Conservation (phyloP, 805 yeast species). For the Hermanozyma aechmeae region DNA sequence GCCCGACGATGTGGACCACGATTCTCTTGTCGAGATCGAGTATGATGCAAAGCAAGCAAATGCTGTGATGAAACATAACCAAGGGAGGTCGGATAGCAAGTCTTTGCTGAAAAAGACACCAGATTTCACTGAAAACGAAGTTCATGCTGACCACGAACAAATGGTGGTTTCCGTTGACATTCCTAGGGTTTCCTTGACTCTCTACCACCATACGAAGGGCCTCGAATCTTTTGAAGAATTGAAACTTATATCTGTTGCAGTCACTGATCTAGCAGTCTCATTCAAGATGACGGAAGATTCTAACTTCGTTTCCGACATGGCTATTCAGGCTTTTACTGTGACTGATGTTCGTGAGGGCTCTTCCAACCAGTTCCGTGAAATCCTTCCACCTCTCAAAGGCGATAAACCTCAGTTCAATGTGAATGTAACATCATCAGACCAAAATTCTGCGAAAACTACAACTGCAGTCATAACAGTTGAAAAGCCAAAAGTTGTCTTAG, state of each 20-base stretch:
- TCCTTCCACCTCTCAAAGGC: slow-evolving; percentile 62
- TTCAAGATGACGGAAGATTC: slow-evolving; percentile 46
- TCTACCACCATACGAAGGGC: slow-evolving; percentile 44
- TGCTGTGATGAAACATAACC: slow-evolving; percentile 24
- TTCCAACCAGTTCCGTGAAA: slow-evolving; percentile 66
- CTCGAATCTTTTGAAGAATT: slow-evolving; percentile 24
- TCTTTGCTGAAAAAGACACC: slow-evolving; percentile 1
- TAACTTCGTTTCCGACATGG: slow-evolving; percentile 49
- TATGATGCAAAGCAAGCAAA: slow-evolving; percentile 63
- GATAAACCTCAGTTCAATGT: slow-evolving; percentile 67
- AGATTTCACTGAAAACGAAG: neutral
- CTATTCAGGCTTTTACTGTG: slow-evolving; percentile 65
- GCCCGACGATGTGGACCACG: slow-evolving; percentile 29
- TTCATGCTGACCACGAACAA: slow-evolving; percentile 21
- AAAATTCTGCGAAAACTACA: slow-evolving; percentile 38
- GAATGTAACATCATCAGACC: too few species aligned
- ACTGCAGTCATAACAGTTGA: slow-evolving; percentile 57
- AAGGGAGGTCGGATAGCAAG: neutral
- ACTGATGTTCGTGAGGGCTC: slow-evolving; percentile 58
- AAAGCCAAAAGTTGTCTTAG: slow-evolving; percentile 72
- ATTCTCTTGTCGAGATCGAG: slow-evolving; percentile 38
- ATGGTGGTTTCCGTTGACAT: slow-evolving; percentile 45
- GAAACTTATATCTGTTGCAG: slow-evolving; percentile 29
- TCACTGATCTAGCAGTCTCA: slow-evolving; percentile 47
- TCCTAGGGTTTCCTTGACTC: slow-evolving; percentile 55